phyloP scores from a whole-genome alignment of 768 basidiomycete genomes.

The Agrocybe praecox region DNA sequence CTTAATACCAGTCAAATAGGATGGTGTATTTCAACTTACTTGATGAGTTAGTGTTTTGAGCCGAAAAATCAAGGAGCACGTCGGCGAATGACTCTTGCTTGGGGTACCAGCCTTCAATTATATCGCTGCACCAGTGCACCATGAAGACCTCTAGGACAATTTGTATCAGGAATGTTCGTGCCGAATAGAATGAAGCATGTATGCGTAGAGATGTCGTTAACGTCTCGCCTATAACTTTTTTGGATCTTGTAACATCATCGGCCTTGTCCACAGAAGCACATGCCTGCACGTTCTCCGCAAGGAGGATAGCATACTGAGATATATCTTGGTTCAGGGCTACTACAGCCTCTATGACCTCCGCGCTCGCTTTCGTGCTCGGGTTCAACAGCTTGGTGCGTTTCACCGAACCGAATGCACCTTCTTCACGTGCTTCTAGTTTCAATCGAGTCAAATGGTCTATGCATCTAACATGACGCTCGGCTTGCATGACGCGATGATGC shows the following conservation, averaged over 20 bases:
- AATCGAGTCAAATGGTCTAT: not conserved
- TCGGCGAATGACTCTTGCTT: slow-evolving; percentile 20
- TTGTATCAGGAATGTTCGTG: not conserved
- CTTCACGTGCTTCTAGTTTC: not conserved
- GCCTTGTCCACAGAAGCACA: not conserved
- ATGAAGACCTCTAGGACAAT: slow-evolving; percentile 18
- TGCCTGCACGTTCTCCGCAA: not conserved
- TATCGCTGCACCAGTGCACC: slow-evolving; percentile 17
- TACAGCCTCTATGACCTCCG: not conserved
- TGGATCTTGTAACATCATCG: not conserved
- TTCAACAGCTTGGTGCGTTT: not conserved
- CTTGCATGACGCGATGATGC: not conserved
- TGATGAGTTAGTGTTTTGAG: not conserved
- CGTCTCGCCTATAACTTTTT: not conserved
- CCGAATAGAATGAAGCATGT: not conserved
- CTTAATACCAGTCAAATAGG: not conserved
- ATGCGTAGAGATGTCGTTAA: not conserved
- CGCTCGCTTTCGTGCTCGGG: not conserved
- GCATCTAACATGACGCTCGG: not conserved
- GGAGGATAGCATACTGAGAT: not conserved
- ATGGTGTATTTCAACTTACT: not conserved
- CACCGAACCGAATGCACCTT: not conserved
- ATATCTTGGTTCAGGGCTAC: not conserved
- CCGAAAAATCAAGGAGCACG: slow-evolving; percentile 14
- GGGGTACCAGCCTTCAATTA: slow-evolving; percentile 23